These are phyloP conservation scores for Talaromyces sp. DNA, from an alignment of 2,329 filamentous ascomycete species.

Conservation along the genomic window DNA sequence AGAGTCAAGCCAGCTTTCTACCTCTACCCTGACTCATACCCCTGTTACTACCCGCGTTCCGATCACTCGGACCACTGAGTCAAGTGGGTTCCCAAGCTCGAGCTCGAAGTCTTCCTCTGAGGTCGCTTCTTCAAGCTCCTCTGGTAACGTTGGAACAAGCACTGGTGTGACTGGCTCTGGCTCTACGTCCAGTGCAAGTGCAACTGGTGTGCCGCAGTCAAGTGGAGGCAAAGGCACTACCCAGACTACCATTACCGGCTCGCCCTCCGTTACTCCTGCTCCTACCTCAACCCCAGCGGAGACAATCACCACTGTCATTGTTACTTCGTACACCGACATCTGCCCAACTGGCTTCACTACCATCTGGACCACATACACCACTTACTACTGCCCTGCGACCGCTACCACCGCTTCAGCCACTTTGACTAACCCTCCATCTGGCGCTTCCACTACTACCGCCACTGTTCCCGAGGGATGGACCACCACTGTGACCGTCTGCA, in stretches of 20 bases:
- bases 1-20: slow-evolving; percentile 5
- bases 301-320: slow-evolving; percentile 41
- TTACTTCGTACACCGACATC: slow-evolving; percentile 46
- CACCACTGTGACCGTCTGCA: slow-evolving; percentile 45
- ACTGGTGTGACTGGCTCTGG: neutral
- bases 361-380: slow-evolving; percentile 43
- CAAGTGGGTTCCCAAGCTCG: slow-evolving; percentile 5
- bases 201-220: neutral
- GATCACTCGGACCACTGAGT: neutral
- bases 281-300: slow-evolving; percentile 19
- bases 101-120: slow-evolving; percentile 7
- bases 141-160: neutral
- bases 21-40: neutral
- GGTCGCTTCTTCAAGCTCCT: slow-evolving; percentile 5
- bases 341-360: slow-evolving; percentile 49
- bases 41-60: slow-evolving; percentile 3
- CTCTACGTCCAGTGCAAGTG: neutral
- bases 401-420: slow-evolving; percentile 34
- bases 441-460: slow-evolving; percentile 20
- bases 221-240: slow-evolving; percentile 12
- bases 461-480: slow-evolving; percentile 42
- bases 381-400: slow-evolving; percentile 39
- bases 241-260: slow-evolving; percentile 9
- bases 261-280: slow-evolving; percentile 16
- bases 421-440: slow-evolving; percentile 20